Evolutionary conservation across 2,329 filamentous ascomycete genomes (phyloP).

Genomic region (Aureobasidium vineae): DNA sequence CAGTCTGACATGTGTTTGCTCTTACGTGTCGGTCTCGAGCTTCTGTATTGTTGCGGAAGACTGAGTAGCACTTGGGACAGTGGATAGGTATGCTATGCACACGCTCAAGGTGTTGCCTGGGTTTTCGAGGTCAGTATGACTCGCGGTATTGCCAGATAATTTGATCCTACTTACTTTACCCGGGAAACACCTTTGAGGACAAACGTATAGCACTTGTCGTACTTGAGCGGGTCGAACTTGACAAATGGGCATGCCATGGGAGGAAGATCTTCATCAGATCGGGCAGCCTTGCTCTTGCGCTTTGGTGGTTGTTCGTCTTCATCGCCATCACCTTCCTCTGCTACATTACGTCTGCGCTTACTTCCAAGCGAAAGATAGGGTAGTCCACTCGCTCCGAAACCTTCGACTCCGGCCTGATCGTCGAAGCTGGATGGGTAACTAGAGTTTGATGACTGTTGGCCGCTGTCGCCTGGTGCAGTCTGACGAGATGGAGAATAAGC

Average conservation of each 20-base stretch:
- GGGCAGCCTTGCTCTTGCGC: not conserved
- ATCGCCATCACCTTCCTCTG: slow-evolving; percentile 1
- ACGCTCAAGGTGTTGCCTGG: slow-evolving; percentile 17
- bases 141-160: not conserved
- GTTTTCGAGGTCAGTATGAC: not conserved
- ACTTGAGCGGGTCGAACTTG: slow-evolving; percentile 16
- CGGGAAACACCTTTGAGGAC: slow-evolving; percentile 17
- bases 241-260: slow-evolving; percentile 15
- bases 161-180: not conserved
- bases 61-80: slow-evolving; percentile 17
- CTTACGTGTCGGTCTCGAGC: slow-evolving; percentile 11
- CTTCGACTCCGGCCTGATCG: not conserved
- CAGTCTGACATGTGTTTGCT: not conserved
- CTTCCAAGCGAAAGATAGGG: not conserved
- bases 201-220: slow-evolving; percentile 20
- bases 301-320: slow-evolving; percentile 5
- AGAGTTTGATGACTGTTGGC: not conserved
- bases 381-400: not conserved
- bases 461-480: not conserved
- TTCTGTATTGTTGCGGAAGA: slow-evolving; percentile 16
- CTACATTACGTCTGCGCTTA: not conserved
- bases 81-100: slow-evolving; percentile 15
- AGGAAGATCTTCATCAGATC: not conserved
- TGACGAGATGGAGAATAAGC: not conserved
- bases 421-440: slow-evolving; percentile 1